Conservation (phyloP, 2,329 filamentous ascomycete genomes). For the Aspergillus chevalieri region DNA sequence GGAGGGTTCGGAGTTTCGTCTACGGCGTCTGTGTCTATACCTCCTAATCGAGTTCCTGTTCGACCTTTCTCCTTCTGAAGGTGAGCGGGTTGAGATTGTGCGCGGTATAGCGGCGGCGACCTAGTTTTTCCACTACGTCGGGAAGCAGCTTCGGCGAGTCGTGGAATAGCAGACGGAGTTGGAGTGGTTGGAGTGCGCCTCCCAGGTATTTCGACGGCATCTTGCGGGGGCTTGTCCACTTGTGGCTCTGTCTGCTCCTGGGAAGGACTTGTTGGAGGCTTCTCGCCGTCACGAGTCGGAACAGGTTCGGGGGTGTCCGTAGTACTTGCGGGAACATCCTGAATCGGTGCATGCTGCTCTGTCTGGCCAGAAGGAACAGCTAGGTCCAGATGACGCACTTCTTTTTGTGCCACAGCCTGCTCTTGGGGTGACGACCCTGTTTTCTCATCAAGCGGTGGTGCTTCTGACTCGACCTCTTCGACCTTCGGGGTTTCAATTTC, state of each 20-base stretch:
- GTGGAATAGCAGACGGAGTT: conserved; percentile 35
- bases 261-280: conserved; percentile 6
- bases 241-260: conserved; percentile 9
- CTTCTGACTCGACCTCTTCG: conserved; percentile 16
- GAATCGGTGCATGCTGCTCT: conserved; percentile 12
- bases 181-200: conserved; percentile 16
- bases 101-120: conserved; percentile 45
- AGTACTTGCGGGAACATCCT: conserved; percentile 4
- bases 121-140: conserved; percentile 31
- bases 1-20: conserved; percentile 19
- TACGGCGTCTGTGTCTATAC: conserved; percentile 17
- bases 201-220: conserved; percentile 7
- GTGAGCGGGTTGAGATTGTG: conserved; percentile 47
- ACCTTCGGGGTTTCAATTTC: conserved; percentile 8
- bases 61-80: conserved; percentile 24
- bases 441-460: conserved; percentile 13
- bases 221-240: conserved; percentile 6
- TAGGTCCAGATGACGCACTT: conserved; percentile 57
- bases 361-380: conserved; percentile 38
- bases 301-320: conserved; percentile 4
- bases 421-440: conserved; percentile 15
- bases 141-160: conserved; percentile 30
- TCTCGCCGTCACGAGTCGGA: conserved; percentile 4
- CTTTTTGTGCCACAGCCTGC: conserved; percentile 40
- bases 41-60: conserved; percentile 13